phyloP scores from a whole-genome alignment of 2,329 filamentous ascomycete species.

The Dactylellina sp. region DNA sequence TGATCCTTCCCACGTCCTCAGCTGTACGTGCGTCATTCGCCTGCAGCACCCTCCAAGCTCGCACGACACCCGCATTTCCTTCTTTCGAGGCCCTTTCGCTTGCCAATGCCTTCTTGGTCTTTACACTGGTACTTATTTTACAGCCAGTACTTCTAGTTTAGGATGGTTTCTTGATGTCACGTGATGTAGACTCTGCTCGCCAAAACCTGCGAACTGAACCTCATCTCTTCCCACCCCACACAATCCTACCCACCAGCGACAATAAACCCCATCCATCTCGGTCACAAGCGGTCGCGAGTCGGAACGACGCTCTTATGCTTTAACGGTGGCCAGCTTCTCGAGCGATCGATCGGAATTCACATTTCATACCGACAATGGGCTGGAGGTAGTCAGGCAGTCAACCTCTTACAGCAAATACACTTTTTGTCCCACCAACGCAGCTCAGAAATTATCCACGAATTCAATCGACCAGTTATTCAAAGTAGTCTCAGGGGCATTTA shows the following conservation, averaged over 20 bases:
- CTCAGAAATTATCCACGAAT: too few species aligned
- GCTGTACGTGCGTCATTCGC: slow-evolving; percentile 31
- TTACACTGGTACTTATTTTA: too few species aligned
- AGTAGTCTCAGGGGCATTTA: too few species aligned
- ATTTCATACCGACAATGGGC: slow-evolving; percentile 25
- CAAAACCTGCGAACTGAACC: not conserved
- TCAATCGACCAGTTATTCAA: too few species aligned
- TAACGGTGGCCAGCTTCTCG: too few species aligned
- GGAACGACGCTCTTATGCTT: too few species aligned
- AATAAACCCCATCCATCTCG: not conserved
- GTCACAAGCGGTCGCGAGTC: too few species aligned
- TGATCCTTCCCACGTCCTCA: slow-evolving; percentile 43
- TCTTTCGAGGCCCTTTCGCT: slow-evolving; percentile 9
- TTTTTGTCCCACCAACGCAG: not conserved
- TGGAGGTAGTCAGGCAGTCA: slow-evolving; percentile 32
- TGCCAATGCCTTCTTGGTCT: slow-evolving; percentile 28
- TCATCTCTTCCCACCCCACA: slow-evolving; percentile 1
- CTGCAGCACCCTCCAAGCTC: slow-evolving; percentile 7
- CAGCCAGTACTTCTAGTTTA: too few species aligned
- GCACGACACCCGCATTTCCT: slow-evolving; percentile 8
- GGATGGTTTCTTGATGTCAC: too few species aligned
- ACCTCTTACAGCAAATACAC: too few species aligned
- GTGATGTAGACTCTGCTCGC: not conserved
- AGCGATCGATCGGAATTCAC: too few species aligned
- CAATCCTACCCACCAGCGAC: slow-evolving; percentile 5